Evolutionary conservation across 2,329 filamentous ascomycete species (phyloP), one percentile per base, ranked within the genome.

Genomic region (Colletotrichum trifolii): DNA sequence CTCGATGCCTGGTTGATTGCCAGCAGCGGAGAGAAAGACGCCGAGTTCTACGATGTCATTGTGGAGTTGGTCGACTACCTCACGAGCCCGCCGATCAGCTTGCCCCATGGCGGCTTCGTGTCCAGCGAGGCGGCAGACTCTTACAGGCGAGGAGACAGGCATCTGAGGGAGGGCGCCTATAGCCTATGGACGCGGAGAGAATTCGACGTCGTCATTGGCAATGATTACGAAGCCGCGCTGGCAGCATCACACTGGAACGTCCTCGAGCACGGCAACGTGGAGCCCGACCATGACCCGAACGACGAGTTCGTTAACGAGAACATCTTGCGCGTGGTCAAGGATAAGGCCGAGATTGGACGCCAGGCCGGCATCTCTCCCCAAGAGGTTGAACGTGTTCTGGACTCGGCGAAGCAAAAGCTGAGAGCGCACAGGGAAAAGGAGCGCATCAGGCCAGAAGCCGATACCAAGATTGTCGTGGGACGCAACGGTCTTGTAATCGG

Each of bases 241-340:
- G 89, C 92, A 36, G 92, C 93, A 1, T 88, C 88, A 5, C 93
- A 97, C 76, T 98, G 93, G 88, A 91, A 92, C 65, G 90, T 97
- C 12, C 86, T 87, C 38, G 85, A 92, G 45, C 89, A 96, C 70
- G 96, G 96, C 48, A 98, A 99, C 72, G 90, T 99, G 1, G 87
- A 89, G 39, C 88, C 90, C 4, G 87, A 90, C 60, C 89, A 95
- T 70, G 96, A 99, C 73, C 90, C 92, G 0, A 92, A 97, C 71
- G 95, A 98, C 73, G 95, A 98, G 73, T 95, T 98, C 66, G 90
- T 97, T 73, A 94, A 95, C 71, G 93, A 97, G 74, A 99, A 98
- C 73, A 94, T 97, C 6, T 79, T 97, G 2, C 88, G 89, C 42
- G 85, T 97, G 34, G 86, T 86, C 40, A 88, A 86, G 66, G 91